Base-by-base conservation (phyloP, 2,329 filamentous ascomycete species). In the Xylariaceae sp. region DNA sequence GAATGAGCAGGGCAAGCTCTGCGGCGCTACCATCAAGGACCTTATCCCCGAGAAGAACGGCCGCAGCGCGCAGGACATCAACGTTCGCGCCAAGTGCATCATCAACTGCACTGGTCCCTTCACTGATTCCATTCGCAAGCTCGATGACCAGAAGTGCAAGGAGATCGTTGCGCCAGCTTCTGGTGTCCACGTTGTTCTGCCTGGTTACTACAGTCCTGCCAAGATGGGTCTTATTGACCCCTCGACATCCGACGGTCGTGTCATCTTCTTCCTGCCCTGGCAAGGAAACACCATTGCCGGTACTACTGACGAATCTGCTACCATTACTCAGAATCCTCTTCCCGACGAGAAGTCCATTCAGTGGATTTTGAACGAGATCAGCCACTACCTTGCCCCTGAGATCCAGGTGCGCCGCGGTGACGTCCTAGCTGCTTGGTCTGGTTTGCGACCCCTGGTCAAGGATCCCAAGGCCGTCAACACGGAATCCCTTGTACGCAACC, bases 241-340 rank as follows among this genome's bases (percentile, higher is more conserved):
- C 4, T 85, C 86, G 47, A 94, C 91, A 1, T 95, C 90, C 1
- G 91, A 95, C 70, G 91, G 91, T 17, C 85, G 91, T 72, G 91
- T 95, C 53, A 93, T 95, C 70, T 95, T 95, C 83, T 95, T 96
- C 81, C 80, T 95, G 47, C 91, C 91, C 18, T 95, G 91, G 91
- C 90, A 95, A 76, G 90, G 90, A 53, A 94, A 94, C 76, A 95
- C 90, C 11, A 94, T 95, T 70, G 91, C 90, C 51, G 91, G 91
- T 62, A 95, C 91, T 4, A 95, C 90, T 6, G 91, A 95, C 71
- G 87, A 88, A 45, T 86, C 90, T 2, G 88, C 87, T 44, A 77
- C 81, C 35, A 90, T 96, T 66, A 83, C 83, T 4, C 79, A 81
- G 47, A 88, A 93, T 68, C 91, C 91, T 0, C 72, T 92, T 37